phyloP scores from a whole-genome alignment of 208 protist species.

The Polymyxa betae region DNA sequence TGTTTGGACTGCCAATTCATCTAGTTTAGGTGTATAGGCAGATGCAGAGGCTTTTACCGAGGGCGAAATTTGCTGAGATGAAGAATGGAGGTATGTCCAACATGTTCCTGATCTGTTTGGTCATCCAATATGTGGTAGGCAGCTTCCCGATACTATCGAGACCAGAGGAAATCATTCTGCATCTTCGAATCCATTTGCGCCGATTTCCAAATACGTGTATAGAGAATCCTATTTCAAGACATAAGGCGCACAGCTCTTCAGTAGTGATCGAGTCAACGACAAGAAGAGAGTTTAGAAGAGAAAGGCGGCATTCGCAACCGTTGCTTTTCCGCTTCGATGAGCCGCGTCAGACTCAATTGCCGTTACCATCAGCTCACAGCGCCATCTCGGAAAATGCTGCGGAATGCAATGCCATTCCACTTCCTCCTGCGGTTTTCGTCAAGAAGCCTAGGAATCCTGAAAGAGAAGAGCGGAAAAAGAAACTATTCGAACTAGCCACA shows the following conservation, averaged over 20 bases:
- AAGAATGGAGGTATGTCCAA: neutral
- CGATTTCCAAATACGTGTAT: conserved; percentile 29
- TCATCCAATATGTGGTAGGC: neutral
- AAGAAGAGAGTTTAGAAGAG: neutral
- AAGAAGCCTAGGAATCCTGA: neutral
- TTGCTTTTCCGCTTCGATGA: neutral
- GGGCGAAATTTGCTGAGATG: neutral
- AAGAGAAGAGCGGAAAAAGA: conserved; percentile 11
- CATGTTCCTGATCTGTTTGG: neutral
- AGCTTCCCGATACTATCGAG: neutral
- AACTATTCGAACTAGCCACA: neutral
- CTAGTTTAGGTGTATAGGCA: too few species aligned
- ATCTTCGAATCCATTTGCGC: neutral
- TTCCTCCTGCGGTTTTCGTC: neutral
- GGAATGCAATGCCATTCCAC: too few species aligned
- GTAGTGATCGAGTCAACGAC: neutral
- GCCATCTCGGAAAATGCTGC: too few species aligned
- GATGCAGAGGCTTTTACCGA: too few species aligned
- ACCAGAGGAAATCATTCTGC: neutral
- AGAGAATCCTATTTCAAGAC: too few species aligned
- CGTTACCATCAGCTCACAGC: neutral
- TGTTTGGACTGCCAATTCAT: too few species aligned
- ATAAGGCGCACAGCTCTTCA: too few species aligned
- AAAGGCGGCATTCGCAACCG: neutral
- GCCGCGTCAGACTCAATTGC: neutral